Evolutionary conservation across 257 asterid genomes (phyloP), one percentile per base, ranked within the genome.

Genomic region (Gentiana dahurica): DNA sequence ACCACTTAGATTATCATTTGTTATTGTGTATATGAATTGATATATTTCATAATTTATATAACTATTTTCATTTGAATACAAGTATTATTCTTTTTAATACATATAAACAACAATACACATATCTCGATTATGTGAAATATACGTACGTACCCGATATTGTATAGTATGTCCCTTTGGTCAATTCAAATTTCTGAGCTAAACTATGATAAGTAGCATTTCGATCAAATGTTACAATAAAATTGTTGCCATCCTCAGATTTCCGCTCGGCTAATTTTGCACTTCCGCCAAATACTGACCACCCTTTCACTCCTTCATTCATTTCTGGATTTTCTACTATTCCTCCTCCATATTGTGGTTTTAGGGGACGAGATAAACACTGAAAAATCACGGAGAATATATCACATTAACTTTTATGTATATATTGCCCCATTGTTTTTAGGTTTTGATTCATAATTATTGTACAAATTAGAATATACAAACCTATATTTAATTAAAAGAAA

Each of bases 301-400:
- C 94, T 2, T 64, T 70, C 53, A 78, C 63, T 6, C 90, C 88
- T 9, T 71, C 61, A 6, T 82, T 44, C 0, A 87, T 9, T 55
- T 77, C 89, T 0, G 96, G 78, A 63, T 78, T 87, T 53, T 53
- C 64, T 6, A 75, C 87, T 12, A 82, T 73, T 8, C 94, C 94
- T 62, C 94, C 96, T 5, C 44, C 64, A 53, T 87, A 87, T 36
- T 72, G 94, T 39, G 96, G 65, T 12, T 39, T 58, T 0, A 43
- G 60, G 1, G 94, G 96, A 49, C 49, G 64, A 24, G 52, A 52
- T 71, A 87, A 65, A 60, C 94, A 87, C 86, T 87, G 63, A 1
- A 11, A 61, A 2, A 6, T 24, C 37, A 57, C 47, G 34, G 10
- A 35, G 8, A 10, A 41, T 5, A 41, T 1, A 41, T 12, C 46